Evolutionary conservation across 305 asterid species (phyloP).

Genomic region (Solanum chacoense): DNA sequence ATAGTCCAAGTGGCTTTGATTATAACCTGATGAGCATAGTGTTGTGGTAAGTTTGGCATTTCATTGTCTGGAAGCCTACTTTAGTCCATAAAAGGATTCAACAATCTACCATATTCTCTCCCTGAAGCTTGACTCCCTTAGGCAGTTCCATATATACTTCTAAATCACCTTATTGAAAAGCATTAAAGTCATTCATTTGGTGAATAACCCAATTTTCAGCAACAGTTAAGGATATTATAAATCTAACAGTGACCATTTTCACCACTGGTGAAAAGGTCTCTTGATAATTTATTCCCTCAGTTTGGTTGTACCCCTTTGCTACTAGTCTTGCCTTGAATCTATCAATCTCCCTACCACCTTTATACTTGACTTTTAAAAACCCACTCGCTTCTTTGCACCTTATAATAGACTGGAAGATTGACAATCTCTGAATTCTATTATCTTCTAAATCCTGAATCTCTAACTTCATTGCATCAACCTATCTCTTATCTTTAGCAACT

Average conservation of each 20-base stretch:
- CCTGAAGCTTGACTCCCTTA: neutral
- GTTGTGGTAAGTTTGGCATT: neutral
- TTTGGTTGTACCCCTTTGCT: neutral
- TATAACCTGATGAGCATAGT: neutral
- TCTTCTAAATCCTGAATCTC: neutral
- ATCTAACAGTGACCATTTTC: neutral
- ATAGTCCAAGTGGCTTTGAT: too few species aligned
- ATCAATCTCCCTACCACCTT: neutral
- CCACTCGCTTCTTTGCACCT: neutral
- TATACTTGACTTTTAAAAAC: neutral
- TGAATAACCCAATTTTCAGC: neutral
- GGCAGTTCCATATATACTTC: neutral
- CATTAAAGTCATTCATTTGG: neutral
- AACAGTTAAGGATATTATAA: neutral
- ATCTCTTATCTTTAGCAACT: too few species aligned
- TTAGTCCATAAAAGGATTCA: neutral
- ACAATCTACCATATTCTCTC: neutral
- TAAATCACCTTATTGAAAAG: neutral
- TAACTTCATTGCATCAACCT: neutral
- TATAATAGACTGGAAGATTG: neutral
- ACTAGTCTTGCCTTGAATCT: neutral
- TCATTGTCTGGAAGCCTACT: neutral
- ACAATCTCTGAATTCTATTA: neutral
- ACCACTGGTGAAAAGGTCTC: neutral
- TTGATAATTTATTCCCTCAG: too few species aligned